Evolutionary conservation across 176 grass and related monocot genomes (phyloP).

Genomic region (Calamus simplicifolius): DNA sequence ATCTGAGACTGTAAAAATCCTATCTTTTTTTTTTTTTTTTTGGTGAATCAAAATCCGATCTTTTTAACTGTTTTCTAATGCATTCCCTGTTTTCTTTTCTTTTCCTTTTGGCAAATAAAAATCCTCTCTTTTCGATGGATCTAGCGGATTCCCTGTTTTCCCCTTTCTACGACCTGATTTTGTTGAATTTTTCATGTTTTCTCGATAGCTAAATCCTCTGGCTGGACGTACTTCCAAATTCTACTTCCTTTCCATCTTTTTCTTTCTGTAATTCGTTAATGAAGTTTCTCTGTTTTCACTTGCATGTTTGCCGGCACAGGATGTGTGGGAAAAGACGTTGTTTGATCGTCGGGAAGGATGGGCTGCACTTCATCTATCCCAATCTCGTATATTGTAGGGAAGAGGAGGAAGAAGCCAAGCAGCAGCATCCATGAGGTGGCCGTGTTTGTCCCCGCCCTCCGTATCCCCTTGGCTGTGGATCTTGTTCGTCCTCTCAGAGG

Average conservation of each 20-base stretch:
- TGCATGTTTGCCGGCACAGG: slow-evolving; percentile 1
- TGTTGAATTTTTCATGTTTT: neutral
- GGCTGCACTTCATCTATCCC: slow-evolving; percentile 71
- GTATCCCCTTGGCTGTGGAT: slow-evolving; percentile 53
- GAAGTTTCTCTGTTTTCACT: no score
- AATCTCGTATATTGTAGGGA: slow-evolving; percentile 21
- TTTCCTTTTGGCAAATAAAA: no score
- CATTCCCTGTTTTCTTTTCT: no score
- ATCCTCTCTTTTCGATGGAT: no score
- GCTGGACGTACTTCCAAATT: neutral
- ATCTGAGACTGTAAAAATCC: no score
- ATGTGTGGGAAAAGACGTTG: slow-evolving; percentile 12
- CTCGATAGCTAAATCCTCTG: neutral
- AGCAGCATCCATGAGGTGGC: slow-evolving; percentile 71
- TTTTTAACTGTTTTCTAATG: no score
- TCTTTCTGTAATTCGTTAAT: no score
- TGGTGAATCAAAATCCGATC: no score
- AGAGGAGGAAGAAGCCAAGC: slow-evolving; percentile 44
- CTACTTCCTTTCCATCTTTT: no score
- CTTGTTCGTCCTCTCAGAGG: slow-evolving; percentile 55
- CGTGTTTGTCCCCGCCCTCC: slow-evolving; percentile 59
- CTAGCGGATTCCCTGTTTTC: no score
- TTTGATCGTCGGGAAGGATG: slow-evolving; percentile 36
- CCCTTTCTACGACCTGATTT: no score
- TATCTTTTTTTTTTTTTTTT: no score